Conservation (phyloP, 805 yeast species). For the Candida ulmi region DNA sequence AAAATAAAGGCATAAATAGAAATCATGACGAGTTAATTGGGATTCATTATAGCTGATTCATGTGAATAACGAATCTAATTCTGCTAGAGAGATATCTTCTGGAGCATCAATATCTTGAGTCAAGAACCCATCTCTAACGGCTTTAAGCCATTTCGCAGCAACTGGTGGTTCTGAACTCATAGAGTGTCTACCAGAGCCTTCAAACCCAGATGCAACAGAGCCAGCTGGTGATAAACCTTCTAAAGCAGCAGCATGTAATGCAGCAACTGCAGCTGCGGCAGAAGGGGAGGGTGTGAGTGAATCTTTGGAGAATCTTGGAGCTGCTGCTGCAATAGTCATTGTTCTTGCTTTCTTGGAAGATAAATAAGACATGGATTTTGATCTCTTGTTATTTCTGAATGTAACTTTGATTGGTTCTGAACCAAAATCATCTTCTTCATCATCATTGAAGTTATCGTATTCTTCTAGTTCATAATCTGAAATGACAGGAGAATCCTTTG, state of each 20-base stretch:
- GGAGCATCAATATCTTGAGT: constrained; percentile 76
- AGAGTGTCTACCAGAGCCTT: constrained; percentile 15
- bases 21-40: not conserved
- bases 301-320: constrained; percentile 69
- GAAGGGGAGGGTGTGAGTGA: constrained; percentile 51
- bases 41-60: constrained; percentile 4
- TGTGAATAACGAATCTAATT: constrained; percentile 47
- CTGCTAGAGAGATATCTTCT: constrained; percentile 71
- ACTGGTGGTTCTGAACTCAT: constrained; percentile 24
- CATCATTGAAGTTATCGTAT: constrained; percentile 28
- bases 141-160: constrained; percentile 64
- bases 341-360: constrained; percentile 43
- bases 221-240: constrained; percentile 41
- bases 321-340: constrained; percentile 73
- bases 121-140: constrained; percentile 70
- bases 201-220: constrained; percentile 25
- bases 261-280: constrained; percentile 73
- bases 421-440: constrained; percentile 35
- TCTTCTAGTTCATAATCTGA: constrained; percentile 45
- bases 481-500: constrained; percentile 13
- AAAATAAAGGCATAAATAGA: not conserved
- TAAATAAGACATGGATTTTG: constrained; percentile 58
- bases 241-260: constrained; percentile 62
- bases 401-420: constrained; percentile 32
- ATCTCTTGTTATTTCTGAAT: constrained; percentile 45